Evolutionary conservation across 2,329 filamentous ascomycete species (phyloP), one percentile per base, ranked within the genome.

Genomic region (Pleurostoma richardsiae): DNA sequence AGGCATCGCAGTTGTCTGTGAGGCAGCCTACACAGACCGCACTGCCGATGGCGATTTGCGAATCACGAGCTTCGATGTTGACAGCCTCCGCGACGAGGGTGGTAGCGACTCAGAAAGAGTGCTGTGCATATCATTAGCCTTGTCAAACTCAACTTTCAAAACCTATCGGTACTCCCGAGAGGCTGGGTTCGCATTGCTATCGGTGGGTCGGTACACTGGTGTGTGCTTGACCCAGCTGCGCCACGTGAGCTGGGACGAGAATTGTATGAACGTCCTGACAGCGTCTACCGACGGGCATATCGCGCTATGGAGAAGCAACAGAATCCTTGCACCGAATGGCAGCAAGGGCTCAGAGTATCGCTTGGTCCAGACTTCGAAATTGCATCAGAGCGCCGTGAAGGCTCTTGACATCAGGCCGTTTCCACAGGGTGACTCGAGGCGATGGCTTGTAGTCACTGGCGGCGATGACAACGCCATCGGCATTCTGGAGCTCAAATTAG

Each of bases 381-480:
- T 92, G 28, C 94, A 97, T 59, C 90, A 95, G 56, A 95, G 80
- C 63, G 83, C 85, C 43, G 80, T 96, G 61, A 95, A 96, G 62
- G 70, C 73, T 26, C 66, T 86, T 3, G 76, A 77, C 49, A 49
- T 81, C 43, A 29, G 19, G 3, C 30, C 42, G 28, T 3, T 48
- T 10, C 31, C 30, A 3, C 5, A 31, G 5, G 33, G 19, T 19
- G 19, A 10, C 54, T 65, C 29, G 29, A 3, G n/a, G 10, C 43
- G 42, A 4, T 48, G 44, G 54, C 51, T 87, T 1, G 59, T 95
- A 19, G 63, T 88, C 4, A 90, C 89, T 0, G 90, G 88, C 29
- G 90, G 94, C 27, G 94, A 99, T 57, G 94, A 97, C 64, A 94
- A 94, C 51, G 85, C 86, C 4, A 64, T 97, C 0, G 84, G 79